These are phyloP conservation scores for Lachancea sp. DNA, from an alignment of 805 yeast species.

Conservation along the genomic window DNA sequence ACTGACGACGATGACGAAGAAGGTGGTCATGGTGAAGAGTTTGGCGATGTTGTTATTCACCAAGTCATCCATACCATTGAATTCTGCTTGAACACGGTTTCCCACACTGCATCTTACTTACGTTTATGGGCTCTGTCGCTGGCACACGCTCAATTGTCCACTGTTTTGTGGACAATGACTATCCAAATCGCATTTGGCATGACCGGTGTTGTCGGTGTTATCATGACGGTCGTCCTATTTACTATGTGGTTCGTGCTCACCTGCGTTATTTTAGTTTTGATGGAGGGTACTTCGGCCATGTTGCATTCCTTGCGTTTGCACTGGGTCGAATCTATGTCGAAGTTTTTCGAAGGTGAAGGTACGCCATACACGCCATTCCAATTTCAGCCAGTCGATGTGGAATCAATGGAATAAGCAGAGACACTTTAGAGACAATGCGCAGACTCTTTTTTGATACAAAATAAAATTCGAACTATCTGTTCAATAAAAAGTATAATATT, in stretches of 20 bases:
- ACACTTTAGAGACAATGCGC: not conserved
- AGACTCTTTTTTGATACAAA: not conserved
- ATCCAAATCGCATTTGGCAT: conserved; percentile 54
- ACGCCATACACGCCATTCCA: conserved; percentile 58
- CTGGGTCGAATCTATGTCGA: conserved; percentile 81
- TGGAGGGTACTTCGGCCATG: conserved; percentile 88
- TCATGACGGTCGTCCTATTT: conserved; percentile 54
- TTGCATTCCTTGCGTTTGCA: conserved; percentile 69
- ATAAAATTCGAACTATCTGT: not conserved
- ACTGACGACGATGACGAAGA: conserved; percentile 37
- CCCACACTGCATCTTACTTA: conserved; percentile 73
- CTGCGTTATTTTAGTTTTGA: conserved; percentile 59
- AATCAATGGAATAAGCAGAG: conserved; percentile 3
- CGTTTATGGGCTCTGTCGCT: conserved; percentile 74
- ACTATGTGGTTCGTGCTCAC: conserved; percentile 73
- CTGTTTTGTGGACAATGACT: conserved; percentile 74
- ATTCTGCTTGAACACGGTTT: conserved; percentile 71
- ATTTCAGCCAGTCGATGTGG: conserved; percentile 32
- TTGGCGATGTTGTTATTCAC: conserved; percentile 69
- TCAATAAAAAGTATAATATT: not conserved
- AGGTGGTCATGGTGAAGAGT: conserved; percentile 39
- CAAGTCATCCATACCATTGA: conserved; percentile 79
- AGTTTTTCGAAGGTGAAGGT: conserved; percentile 75
- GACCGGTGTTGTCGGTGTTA: conserved; percentile 48
- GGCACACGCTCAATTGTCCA: conserved; percentile 73